A percentile compares a stretch with the other conserved stretches of the same genome.
These are phyloP conservation scores for Solanum bulbocastanum DNA, from an alignment of 257 asterid species.

Conservation along the genomic window DNA sequence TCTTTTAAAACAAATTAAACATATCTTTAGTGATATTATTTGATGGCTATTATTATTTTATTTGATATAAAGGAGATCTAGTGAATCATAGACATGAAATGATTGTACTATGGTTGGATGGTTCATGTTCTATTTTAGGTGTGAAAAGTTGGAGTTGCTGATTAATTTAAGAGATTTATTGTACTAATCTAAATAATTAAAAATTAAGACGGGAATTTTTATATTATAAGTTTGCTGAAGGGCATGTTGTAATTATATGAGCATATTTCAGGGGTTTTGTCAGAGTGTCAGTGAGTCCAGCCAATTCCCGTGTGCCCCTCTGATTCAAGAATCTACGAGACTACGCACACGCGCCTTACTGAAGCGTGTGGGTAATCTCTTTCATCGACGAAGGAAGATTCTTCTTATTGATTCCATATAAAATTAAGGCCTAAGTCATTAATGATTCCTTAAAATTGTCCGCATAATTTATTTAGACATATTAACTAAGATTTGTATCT, in stretches of 20 bases:
- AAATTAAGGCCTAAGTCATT: background rate
- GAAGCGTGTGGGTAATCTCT: constrained; percentile 2
- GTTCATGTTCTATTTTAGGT: background rate
- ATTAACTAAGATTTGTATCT: too few species aligned
- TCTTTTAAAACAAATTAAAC: background rate
- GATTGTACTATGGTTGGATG: constrained; percentile 3
- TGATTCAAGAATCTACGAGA: constrained; percentile 7
- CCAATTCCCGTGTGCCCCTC: background rate
- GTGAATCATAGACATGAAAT: background rate
- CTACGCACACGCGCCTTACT: background rate
- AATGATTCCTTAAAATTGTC: too few species aligned
- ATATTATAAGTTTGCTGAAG: background rate
- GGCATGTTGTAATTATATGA: background rate
- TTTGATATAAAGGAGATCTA: background rate
- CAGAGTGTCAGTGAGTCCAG: constrained; percentile 7
- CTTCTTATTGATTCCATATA: background rate
- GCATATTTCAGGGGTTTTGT: background rate
- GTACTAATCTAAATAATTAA: background rate
- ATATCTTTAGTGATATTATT: background rate
- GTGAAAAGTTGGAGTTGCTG: background rate
- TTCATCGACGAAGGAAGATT: background rate
- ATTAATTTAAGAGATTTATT: background rate
- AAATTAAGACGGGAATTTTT: background rate
- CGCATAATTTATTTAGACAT: too few species aligned
- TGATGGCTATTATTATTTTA: background rate